Base-by-base conservation (phyloP, 192 early-diverging fungal species). In the Coemansia guatemalensis region DNA sequence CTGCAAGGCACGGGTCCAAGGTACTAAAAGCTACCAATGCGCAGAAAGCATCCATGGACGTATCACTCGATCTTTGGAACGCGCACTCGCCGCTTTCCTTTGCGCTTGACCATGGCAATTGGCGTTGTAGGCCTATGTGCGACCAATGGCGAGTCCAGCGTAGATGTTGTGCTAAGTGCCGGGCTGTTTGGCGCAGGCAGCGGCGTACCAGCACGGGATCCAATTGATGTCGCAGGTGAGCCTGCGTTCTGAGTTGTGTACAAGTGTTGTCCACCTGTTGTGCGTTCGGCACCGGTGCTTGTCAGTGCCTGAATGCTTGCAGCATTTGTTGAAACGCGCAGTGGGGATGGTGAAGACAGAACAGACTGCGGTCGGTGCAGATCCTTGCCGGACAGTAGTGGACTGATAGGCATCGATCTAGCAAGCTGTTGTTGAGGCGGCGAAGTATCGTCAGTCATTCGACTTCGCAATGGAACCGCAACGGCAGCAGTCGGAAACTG, bases 11-110 rank as follows among this genome's bases (percentile, higher is more conserved):
- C 6, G 6, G 29, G 29, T 4, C 29, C 29, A 30, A 30, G 29
- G 6, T 30, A 30, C 29, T 30, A 30, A 30, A 30, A 30, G 29
- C 29, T 6, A 6, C 29, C 29, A 30, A 39, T 39, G 11, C 11
- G 3, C 8, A 39, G n/a, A 7, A 1, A 7, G 3, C 11, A 39
- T 39, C 9, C 35, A 39, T 39, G 9, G 1, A 39, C 12, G 11
- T 20, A 39, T 63, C 44, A 77, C 21, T 78, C 75, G 32, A 78
- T 78, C 7, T 53, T 78, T 30, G 75, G 66, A 51, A 73, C 59
- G 24, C 75, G 75, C 12, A 78, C 75, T 69, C 69, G 70, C 66
- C 75, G 75, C 61, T 78, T 78, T n/a, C 75, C 75, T 52, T 71
- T 73, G 54, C 75, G 75, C 67, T 78, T 78, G 12, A 78, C 59